Evolutionary conservation across 2,329 filamentous ascomycete species (phyloP).

Genomic region (Ampelomyces quisqualis): DNA sequence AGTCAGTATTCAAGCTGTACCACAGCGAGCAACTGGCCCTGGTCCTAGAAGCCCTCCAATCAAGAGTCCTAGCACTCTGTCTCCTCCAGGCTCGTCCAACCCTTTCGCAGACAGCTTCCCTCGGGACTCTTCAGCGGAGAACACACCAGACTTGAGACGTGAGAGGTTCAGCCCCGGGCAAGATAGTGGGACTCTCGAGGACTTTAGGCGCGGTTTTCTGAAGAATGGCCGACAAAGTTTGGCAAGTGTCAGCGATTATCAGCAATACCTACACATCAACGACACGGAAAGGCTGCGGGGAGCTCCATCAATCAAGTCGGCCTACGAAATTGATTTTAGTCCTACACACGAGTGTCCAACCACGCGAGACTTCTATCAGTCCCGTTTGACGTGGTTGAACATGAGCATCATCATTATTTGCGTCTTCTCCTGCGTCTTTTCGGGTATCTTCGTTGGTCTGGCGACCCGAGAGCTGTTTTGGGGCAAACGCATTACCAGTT

Average conservation of each 20-base stretch:
- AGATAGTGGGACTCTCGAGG: slow-evolving; percentile 30
- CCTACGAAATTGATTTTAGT: slow-evolving; percentile 40
- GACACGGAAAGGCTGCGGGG: slow-evolving; percentile 27
- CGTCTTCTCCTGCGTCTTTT: slow-evolving; percentile 64
- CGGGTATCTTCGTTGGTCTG: slow-evolving; percentile 65
- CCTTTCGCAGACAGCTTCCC: slow-evolving; percentile 33
- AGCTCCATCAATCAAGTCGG: slow-evolving; percentile 38
- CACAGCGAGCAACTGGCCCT: slow-evolving; percentile 20
- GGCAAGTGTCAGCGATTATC: slow-evolving; percentile 29
- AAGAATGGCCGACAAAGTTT: slow-evolving; percentile 23
- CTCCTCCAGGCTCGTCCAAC: slow-evolving; percentile 32
- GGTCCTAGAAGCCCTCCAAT: slow-evolving; percentile 20
- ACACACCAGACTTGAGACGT: slow-evolving; percentile 38
- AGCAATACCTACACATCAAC: slow-evolving; percentile 29
- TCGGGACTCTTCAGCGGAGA: slow-evolving; percentile 24
- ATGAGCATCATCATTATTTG: slow-evolving; percentile 49
- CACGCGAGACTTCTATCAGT: slow-evolving; percentile 42
- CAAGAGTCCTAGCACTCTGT: slow-evolving; percentile 22
- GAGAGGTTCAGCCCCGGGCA: slow-evolving; percentile 32
- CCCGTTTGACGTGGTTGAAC: slow-evolving; percentile 52
- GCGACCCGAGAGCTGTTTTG: slow-evolving; percentile 65
- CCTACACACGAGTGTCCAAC: slow-evolving; percentile 43
- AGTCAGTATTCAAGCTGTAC: slow-evolving; percentile 23
- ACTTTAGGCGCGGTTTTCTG: slow-evolving; percentile 28
- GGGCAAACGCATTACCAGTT: slow-evolving; percentile 57